Percentiles rank a stretch among this genome's conserved stretches.
phyloP scores from a whole-genome alignment of 306 rosid species.

The Vigna unguiculata region DNA sequence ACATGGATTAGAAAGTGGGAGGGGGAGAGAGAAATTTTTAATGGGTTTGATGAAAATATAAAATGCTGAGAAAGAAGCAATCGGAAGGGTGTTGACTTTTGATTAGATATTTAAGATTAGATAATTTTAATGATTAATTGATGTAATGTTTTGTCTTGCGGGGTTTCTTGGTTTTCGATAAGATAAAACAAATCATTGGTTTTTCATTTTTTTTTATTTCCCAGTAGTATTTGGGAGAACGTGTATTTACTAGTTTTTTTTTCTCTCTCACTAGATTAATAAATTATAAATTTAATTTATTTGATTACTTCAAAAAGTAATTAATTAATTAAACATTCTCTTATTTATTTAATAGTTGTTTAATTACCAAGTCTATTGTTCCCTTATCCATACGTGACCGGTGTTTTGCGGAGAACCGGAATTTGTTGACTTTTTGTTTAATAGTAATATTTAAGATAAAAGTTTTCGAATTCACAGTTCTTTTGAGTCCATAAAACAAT shows the following conservation, averaged over 20 bases:
- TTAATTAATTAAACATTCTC: no score
- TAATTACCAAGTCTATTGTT: background rate
- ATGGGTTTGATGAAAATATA: background rate
- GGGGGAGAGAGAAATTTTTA: no score
- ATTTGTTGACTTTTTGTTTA: background rate
- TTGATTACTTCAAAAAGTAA: no score
- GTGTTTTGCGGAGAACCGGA: background rate
- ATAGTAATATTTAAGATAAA: background rate
- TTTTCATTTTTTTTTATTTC: background rate
- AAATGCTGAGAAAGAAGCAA: background rate
- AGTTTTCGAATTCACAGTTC: no score
- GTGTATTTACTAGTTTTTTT: no score
- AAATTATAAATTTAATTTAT: no score
- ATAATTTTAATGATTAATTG: conserved; percentile 46
- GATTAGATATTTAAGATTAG: conserved; percentile 4
- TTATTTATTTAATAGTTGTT: background rate
- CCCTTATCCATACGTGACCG: background rate
- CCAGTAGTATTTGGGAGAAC: no score
- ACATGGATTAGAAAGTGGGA: background rate
- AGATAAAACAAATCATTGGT: background rate
- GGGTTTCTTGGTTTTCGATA: conserved; percentile 10
- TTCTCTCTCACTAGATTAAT: no score
- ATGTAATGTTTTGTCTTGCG: conserved; percentile 39
- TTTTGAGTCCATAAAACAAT: no score
- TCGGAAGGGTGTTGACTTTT: conserved; percentile 44